These are phyloP conservation scores for Gymnopilus junonius DNA, from an alignment of 768 basidiomycete species.

Conservation along the genomic window DNA sequence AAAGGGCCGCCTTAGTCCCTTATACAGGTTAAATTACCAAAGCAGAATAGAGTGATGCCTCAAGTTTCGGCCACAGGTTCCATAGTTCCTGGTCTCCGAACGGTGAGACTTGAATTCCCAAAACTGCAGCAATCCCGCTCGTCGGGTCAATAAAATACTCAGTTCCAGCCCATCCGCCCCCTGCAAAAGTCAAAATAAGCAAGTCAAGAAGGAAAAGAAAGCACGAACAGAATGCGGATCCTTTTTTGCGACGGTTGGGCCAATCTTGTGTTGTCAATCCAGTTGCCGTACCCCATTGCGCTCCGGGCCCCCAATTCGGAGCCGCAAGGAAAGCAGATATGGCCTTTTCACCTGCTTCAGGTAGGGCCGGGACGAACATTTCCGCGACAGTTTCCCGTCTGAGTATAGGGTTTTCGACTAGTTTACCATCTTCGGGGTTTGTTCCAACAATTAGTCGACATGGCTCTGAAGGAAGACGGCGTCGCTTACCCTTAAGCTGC, in stretches of 20 bases:
- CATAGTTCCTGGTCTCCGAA: slow-evolving; percentile 9
- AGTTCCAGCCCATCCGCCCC: slow-evolving; percentile 32
- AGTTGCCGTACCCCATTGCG: slow-evolving; percentile 36
- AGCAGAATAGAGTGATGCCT: slow-evolving; percentile 24
- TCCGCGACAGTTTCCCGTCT: slow-evolving; percentile 22
- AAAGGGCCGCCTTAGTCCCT: no score
- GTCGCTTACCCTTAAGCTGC: slow-evolving; percentile 35
- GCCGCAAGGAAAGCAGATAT: slow-evolving; percentile 16
- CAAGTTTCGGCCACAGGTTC: slow-evolving; percentile 16
- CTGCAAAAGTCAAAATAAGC: background rate
- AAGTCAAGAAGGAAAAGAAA: background rate
- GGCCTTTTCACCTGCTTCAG: slow-evolving; percentile 24
- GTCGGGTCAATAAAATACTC: slow-evolving; percentile 26
- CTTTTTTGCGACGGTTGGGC: slow-evolving; percentile 21
- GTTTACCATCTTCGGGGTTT: slow-evolving; percentile 26
- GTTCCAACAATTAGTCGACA: background rate
- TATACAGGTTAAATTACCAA: slow-evolving; percentile 14
- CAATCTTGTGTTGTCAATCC: slow-evolving; percentile 31
- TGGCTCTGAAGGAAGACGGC: background rate
- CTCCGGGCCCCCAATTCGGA: slow-evolving; percentile 18
- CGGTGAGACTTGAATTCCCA: slow-evolving; percentile 24
- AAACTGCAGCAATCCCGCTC: slow-evolving; percentile 27
- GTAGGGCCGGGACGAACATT: slow-evolving; percentile 33
- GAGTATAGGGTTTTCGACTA: slow-evolving; percentile 29
- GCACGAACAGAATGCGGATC: slow-evolving; percentile 14